A percentile compares a stretch with the other conserved stretches of the same genome.
Evolutionary conservation across 1,284 basidiomycete genomes (phyloP).

Genomic region (Cronartium quercuum): DNA sequence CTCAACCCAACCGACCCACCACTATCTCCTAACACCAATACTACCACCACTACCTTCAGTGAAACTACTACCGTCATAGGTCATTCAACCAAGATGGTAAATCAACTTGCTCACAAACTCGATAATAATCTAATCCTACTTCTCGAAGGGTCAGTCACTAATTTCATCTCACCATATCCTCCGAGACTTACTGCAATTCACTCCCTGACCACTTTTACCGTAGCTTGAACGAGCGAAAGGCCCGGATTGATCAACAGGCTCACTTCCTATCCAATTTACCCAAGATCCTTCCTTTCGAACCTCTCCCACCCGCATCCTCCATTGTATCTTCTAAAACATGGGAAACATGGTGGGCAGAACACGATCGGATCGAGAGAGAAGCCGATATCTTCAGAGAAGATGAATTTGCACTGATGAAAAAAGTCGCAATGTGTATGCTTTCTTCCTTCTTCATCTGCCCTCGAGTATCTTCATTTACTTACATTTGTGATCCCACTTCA

Average conservation of each 20-base stretch:
- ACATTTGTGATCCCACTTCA: neutral
- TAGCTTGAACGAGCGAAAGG: conserved; percentile 30
- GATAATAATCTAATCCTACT: conserved; percentile 26
- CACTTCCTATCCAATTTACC: conserved; percentile 28
- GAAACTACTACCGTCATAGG: neutral
- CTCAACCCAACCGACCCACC: neutral
- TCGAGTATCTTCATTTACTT: neutral
- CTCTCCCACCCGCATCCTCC: conserved; percentile 21
- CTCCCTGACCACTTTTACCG: neutral
- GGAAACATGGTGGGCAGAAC: conserved; percentile 26
- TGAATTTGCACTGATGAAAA: conserved; percentile 38
- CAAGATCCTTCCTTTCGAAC: conserved; percentile 30
- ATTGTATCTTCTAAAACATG: conserved; percentile 23
- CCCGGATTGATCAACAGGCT: conserved; percentile 29
- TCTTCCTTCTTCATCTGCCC: neutral
- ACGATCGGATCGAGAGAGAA: conserved; percentile 36
- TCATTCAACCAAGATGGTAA: neutral
- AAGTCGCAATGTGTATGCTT: conserved; percentile 36
- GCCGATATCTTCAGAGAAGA: conserved; percentile 33
- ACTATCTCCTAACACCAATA: neutral
- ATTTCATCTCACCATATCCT: neutral
- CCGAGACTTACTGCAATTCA: neutral
- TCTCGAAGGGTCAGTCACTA: conserved; percentile 9
- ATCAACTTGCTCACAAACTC: conserved; percentile 2
- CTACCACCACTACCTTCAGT: neutral